Evolutionary conservation across 345 rosid species (phyloP), one percentile per base, ranked within the genome.

Genomic region (Geranium rotundifolium): DNA sequence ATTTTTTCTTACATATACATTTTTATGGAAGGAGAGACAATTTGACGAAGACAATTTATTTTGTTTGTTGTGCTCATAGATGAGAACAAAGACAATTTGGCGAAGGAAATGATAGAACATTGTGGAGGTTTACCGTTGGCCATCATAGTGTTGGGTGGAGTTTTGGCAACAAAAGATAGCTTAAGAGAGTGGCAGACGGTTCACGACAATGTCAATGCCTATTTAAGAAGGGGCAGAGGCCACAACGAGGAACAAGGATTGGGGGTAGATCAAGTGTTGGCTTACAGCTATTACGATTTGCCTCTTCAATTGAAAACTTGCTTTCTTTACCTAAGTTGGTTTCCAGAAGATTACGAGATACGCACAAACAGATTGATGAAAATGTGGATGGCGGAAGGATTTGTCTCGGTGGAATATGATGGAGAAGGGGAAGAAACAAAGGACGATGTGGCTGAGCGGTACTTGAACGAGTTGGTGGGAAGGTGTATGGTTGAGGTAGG

Each of bases 301-400:
- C 80, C 83, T 0, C 54, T 17, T 19, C 52, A 34, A 14, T 61
- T 73, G 50, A 79, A 71, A 17, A 65, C 73, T 0, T 75, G 80
- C 62, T 79, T 79, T 56, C 67, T 72, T 15, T 75, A 79, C 23
- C 31, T 75, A 18, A 66, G 18, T 3, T 68, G 64, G 54, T 78
- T 72, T 49, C 79, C 77, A 0, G 65, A 67, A 41, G 77, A 80
- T 66, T 67, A 30, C 14, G 74, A 72, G 10, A 81, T 84, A 65
- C 69, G 70, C 0, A 52, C 59, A 0, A 73, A 64, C 19, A 75
- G 67, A 41, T 55, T 84, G 62, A 55, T 81, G 41, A 63, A 31
- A 19, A 72, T 79, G 69, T 84, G 81, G 87, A 59, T 76, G 16
- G 83, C 80, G 4, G 78, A 78, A 63, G 87, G 87, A 15, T 57